Evolutionary conservation across 768 basidiomycete species (phyloP).

Genomic region (Xerocomellus dryophilus): DNA sequence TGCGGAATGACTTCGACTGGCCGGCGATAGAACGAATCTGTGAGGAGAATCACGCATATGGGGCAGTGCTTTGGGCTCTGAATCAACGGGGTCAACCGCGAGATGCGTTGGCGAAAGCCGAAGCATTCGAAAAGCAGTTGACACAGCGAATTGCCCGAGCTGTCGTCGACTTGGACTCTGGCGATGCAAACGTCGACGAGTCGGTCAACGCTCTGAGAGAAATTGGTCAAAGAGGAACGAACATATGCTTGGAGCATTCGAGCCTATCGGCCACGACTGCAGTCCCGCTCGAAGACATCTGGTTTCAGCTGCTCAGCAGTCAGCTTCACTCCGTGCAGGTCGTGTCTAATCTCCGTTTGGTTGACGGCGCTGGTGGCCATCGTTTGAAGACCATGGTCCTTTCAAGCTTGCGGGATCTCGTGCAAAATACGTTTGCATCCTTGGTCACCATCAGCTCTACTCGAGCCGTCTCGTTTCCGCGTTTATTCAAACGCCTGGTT

Average conservation of each 20-base stretch:
- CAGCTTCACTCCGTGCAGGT: constrained; percentile 79
- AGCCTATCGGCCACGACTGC: constrained; percentile 38
- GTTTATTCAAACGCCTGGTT: constrained; percentile 88
- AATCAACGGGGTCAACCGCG: constrained; percentile 60
- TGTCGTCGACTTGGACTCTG: constrained; percentile 26
- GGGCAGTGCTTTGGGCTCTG: constrained; percentile 80
- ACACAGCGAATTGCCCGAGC: constrained; percentile 42
- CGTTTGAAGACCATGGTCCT: constrained; percentile 32
- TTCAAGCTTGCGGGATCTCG: constrained; percentile 61
- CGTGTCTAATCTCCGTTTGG: constrained; percentile 45
- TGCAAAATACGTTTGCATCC: constrained; percentile 80
- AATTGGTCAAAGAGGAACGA: constrained; percentile 58
- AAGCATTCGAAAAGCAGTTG: constrained; percentile 52
- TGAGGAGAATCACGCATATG: constrained; percentile 61
- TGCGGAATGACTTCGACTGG: constrained; percentile 55
- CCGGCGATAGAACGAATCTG: constrained; percentile 56
- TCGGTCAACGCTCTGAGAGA: constrained; percentile 51
- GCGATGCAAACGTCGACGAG: constrained; percentile 27
- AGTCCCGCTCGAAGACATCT: constrained; percentile 73
- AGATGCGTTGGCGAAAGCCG: constrained; percentile 65
- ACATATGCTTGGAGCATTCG: constrained; percentile 71
- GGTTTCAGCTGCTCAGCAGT: constrained; percentile 81
- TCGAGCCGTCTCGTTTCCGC: constrained; percentile 82
- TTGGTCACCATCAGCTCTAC: constrained; percentile 84
- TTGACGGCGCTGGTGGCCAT: constrained; percentile 21